phyloP scores from a whole-genome alignment of 768 basidiomycete species.

The Boletus rufocinnamomeus region DNA sequence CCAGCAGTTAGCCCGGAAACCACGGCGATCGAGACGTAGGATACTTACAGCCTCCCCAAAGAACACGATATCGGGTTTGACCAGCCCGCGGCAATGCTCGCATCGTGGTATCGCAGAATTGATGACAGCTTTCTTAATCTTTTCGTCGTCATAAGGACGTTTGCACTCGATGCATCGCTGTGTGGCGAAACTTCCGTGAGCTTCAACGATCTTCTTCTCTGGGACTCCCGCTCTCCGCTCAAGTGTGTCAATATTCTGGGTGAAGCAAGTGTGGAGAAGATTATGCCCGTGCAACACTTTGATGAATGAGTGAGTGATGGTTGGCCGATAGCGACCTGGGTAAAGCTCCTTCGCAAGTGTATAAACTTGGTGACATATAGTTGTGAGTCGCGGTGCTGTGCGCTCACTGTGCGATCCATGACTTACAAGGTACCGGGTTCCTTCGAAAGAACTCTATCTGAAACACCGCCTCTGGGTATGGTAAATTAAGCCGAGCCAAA shows the following conservation, averaged over 20 bases:
- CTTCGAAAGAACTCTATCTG: conserved; percentile 83
- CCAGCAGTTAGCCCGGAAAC: conserved; percentile 1
- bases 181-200: conserved; percentile 92
- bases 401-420: not conserved
- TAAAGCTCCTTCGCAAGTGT: conserved; percentile 91
- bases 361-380: conserved; percentile 57
- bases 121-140: conserved; percentile 66
- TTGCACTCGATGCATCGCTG: conserved; percentile 83
- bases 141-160: conserved; percentile 55
- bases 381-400: not conserved
- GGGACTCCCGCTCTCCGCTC: conserved; percentile 84
- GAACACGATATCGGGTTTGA: conserved; percentile 96
- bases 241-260: conserved; percentile 92
- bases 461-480: conserved; percentile 96
- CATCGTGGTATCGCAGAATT: conserved; percentile 66
- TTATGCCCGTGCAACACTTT: conserved; percentile 70
- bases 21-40: not conserved
- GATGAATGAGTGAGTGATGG: conserved; percentile 88
- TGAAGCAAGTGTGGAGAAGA: conserved; percentile 77
- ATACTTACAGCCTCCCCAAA: conserved; percentile 75
- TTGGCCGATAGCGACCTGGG: conserved; percentile 88
- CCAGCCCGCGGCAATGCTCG: conserved; percentile 63
- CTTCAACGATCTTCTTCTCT: conserved; percentile 77
- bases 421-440: conserved; percentile 79
- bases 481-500: conserved; percentile 72